Evolutionary conservation across 805 yeast species (phyloP), one percentile per base, ranked within the genome.

Genomic region (Ogataea corticis): DNA sequence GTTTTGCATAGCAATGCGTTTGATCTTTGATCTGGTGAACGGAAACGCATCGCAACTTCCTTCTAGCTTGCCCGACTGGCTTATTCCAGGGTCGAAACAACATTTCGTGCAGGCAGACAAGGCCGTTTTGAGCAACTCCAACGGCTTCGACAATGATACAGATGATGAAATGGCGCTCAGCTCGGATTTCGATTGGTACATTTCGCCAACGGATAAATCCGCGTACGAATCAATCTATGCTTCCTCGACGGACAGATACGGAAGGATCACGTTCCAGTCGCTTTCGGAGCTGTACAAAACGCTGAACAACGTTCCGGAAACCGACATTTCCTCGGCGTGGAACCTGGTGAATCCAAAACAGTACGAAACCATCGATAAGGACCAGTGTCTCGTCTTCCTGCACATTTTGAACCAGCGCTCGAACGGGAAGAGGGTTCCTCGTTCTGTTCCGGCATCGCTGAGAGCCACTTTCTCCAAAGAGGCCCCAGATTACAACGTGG

Each of bases 1-100:
- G 69, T 94, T 94, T 66, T 94, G 97, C 62, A 88, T 94, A 52
- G 92, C 97, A 42, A 94, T 94, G 99, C 77, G 98, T 55, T 75
- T 94, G 45, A 87, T 92, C 36, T 94, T 90, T 62, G 99, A 94
- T 63, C 66, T 85, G 62, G 92, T 94, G 44, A 91, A 94, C 65
- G 88, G 91, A 14, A 70, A 67, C 36, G 54, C 59, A 32, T 56
- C 73, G 14, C 66, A 70, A 15, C 72, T 91, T 5, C 99, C 99
- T 1, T 65, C 70, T 18, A 74, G 75, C 38, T 73, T 94, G 46
- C 99, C 99, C 2, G 81, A 78, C 36, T 92, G 98, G 98, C 77
- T 94, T 49, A 79, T 94, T 48, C 99, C 99, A 1, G 84, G 92
- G 6, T 80, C 88, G 42, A 94, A 94, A 60, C 82, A 85, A 14